phyloP scores from a whole-genome alignment of 2,329 filamentous ascomycete species.

The Aspergillus nomiae region DNA sequence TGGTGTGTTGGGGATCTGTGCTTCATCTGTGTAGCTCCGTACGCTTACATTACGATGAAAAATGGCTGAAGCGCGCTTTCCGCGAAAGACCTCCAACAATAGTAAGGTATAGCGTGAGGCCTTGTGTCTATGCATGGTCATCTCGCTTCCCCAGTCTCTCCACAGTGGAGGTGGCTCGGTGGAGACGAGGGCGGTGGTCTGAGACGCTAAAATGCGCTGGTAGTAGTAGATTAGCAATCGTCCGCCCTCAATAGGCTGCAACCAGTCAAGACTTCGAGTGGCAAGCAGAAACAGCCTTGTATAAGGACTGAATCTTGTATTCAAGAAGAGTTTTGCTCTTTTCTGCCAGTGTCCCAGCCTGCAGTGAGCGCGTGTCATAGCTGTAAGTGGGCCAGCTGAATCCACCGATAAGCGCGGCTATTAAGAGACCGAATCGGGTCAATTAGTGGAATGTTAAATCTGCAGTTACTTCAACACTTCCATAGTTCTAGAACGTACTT shows the following conservation, averaged over 20 bases:
- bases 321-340: background rate
- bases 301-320: background rate
- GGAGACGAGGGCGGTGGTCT: background rate
- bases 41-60: background rate
- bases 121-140: background rate
- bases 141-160: background rate
- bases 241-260: background rate
- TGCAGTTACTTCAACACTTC: background rate
- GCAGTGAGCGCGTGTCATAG: background rate
- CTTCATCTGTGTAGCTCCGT: background rate
- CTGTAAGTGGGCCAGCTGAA: background rate
- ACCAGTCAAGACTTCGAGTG: background rate
- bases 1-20: background rate
- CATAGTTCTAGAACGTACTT: background rate
- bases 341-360: background rate
- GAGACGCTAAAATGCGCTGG: background rate
- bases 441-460: too few relatives aligned
- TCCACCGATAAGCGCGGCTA: background rate
- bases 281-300: too few relatives aligned
- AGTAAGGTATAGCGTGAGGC: background rate
- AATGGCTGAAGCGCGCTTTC: background rate
- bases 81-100: background rate
- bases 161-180: background rate
- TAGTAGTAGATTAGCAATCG: background rate
- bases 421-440: too few relatives aligned